Conservation (phyloP, 306 rosid species). For the Medicago lupulina region DNA sequence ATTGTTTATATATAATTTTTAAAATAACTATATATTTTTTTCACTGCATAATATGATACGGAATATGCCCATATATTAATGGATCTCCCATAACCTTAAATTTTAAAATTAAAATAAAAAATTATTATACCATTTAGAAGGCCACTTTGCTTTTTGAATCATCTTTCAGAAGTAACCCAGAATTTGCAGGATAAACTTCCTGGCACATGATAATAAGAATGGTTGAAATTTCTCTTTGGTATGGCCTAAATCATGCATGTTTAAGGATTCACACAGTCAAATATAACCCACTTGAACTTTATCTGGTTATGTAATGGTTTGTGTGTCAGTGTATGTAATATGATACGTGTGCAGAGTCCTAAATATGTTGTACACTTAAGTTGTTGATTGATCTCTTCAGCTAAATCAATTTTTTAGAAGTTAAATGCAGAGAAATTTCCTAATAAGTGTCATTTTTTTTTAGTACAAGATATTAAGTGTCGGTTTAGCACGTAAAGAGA, state of each 20-base stretch:
- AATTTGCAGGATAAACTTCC: slow-evolving; percentile 37
- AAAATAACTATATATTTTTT: background rate
- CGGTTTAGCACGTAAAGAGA: no score
- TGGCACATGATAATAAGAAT: slow-evolving; percentile 22
- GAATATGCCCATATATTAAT: background rate
- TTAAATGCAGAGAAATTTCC: background rate
- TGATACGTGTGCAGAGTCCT: background rate
- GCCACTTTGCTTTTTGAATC: background rate
- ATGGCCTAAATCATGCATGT: background rate
- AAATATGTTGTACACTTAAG: background rate
- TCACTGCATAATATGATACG: background rate
- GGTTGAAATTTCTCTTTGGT: slow-evolving; percentile 12
- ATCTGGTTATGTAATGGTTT: background rate
- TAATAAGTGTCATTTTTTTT: no score
- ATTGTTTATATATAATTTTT: no score
- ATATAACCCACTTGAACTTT: background rate
- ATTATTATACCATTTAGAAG: background rate
- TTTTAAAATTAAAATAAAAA: background rate
- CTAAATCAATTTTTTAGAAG: background rate
- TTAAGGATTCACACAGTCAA: background rate
- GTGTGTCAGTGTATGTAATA: background rate
- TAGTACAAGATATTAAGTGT: no score
- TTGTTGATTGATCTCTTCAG: background rate
- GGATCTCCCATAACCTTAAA: background rate
- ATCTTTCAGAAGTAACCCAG: slow-evolving; percentile 32